phyloP scores from a whole-genome alignment of 345 rosid genomes.

The Punica granatum region DNA sequence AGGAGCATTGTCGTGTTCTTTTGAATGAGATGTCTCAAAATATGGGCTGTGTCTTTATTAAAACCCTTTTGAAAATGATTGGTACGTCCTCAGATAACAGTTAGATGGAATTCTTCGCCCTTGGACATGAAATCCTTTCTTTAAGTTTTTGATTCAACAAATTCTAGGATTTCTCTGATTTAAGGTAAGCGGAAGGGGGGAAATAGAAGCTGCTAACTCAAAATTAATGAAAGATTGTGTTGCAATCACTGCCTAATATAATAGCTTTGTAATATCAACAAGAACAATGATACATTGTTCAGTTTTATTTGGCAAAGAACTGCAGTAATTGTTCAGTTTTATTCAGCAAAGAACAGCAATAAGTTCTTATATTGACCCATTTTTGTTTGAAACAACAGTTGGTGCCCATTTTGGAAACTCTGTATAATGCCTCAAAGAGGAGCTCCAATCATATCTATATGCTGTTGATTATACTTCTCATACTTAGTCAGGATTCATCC shows the following conservation, averaged over 20 bases:
- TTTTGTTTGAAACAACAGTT: constrained; percentile 35
- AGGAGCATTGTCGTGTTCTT: neutral
- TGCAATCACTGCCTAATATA: neutral
- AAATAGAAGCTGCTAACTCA: neutral
- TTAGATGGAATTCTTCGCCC: neutral
- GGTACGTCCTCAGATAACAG: neutral
- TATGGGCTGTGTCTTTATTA: neutral
- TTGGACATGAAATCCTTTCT: neutral
- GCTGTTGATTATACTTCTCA: constrained; percentile 91
- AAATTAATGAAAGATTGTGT: neutral
- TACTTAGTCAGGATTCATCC: constrained; percentile 95
- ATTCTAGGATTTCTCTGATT: neutral
- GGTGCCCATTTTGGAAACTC: constrained; percentile 89
- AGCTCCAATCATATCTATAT: constrained; percentile 95
- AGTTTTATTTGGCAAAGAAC: neutral
- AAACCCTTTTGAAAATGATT: neutral
- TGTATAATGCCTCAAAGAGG: constrained; percentile 78
- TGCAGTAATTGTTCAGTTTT: no score
- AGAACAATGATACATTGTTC: neutral
- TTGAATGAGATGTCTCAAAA: neutral
- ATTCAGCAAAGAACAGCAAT: no score
- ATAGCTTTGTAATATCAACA: neutral
- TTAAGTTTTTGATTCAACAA: neutral
- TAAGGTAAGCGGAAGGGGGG: neutral
- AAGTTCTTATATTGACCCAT: neutral